Conservation (phyloP, 352 stramenopile genomes). For the Thalassiosira livingstoniorum region DNA sequence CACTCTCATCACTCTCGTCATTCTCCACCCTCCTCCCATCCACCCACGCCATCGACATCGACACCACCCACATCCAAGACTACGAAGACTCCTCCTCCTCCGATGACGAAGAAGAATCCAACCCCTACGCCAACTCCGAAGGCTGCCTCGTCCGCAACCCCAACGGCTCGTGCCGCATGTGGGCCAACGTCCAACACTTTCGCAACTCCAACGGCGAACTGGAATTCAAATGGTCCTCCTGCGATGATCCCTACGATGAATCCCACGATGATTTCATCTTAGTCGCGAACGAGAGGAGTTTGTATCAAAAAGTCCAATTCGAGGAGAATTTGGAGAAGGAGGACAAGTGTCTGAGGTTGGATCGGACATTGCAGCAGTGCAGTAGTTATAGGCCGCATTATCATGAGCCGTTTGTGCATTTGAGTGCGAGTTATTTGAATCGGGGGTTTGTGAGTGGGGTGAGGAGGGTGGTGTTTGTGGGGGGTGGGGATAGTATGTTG, state of each 20-base stretch:
- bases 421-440: conserved; percentile 51
- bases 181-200: conserved; percentile 64
- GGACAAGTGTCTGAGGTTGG: conserved; percentile 64
- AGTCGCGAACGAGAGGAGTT: conserved; percentile 36
- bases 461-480: conserved; percentile 64
- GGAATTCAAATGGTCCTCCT: conserved; percentile 60
- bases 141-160: conserved; percentile 40
- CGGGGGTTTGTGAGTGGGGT: conserved; percentile 35
- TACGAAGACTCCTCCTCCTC: conserved; percentile 31
- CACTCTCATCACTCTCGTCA: neutral
- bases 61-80: conserved; percentile 41
- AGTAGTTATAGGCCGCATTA: conserved; percentile 65
- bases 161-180: conserved; percentile 44
- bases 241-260: conserved; percentile 57
- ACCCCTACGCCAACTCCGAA: conserved; percentile 19
- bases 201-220: conserved; percentile 55
- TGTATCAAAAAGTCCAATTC: conserved; percentile 64
- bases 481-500: conserved; percentile 73
- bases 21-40: neutral
- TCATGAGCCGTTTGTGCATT: conserved; percentile 68
- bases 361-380: conserved; percentile 61
- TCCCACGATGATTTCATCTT: conserved; percentile 58
- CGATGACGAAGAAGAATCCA: conserved; percentile 20
- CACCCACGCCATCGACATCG: conserved; percentile 36
- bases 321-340: conserved; percentile 59